A percentile compares a stretch with the other conserved stretches of the same genome.
phyloP scores from a whole-genome alignment of 257 asterid species.

The Anisodus acutangulus region DNA sequence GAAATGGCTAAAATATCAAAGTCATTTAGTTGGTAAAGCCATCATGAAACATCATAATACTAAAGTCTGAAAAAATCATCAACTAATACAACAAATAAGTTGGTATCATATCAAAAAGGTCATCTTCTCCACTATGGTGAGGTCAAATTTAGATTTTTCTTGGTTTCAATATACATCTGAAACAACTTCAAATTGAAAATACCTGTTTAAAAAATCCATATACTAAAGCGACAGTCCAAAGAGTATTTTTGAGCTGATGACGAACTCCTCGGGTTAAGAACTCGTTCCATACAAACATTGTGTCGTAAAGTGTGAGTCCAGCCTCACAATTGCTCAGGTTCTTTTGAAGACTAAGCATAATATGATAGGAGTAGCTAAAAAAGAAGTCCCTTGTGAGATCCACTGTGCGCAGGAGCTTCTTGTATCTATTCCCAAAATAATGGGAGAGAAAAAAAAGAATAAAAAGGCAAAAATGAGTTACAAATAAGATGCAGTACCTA shows the following conservation, averaged over 20 bases:
- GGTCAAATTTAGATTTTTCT: not conserved
- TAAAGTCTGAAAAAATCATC: not conserved
- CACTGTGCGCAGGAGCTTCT: conserved; percentile 85
- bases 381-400: conserved; percentile 97
- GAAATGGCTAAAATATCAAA: not conserved
- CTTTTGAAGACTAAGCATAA: conserved; percentile 93
- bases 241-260: conserved; percentile 70
- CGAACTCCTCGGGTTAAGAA: conserved; percentile 88
- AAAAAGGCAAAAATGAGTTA: conserved; percentile 51
- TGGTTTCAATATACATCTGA: not conserved
- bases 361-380: conserved; percentile 93
- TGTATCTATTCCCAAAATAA: conserved; percentile 72
- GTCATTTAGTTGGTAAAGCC: not conserved
- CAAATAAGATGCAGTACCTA: conserved; percentile 21
- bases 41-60: not conserved
- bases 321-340: conserved; percentile 69
- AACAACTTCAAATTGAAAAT: conserved; percentile 17
- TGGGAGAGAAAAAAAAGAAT: conserved; percentile 43
- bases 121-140: not conserved
- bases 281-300: conserved; percentile 98
- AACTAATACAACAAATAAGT: not conserved
- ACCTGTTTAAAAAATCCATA: conserved; percentile 97
- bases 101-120: not conserved
- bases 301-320: conserved; percentile 68
- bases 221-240: conserved; percentile 93